Evolutionary conservation across 2,329 filamentous ascomycete species (phyloP), one percentile per base, ranked within the genome.

Genomic region (Penicillium janthinellum): DNA sequence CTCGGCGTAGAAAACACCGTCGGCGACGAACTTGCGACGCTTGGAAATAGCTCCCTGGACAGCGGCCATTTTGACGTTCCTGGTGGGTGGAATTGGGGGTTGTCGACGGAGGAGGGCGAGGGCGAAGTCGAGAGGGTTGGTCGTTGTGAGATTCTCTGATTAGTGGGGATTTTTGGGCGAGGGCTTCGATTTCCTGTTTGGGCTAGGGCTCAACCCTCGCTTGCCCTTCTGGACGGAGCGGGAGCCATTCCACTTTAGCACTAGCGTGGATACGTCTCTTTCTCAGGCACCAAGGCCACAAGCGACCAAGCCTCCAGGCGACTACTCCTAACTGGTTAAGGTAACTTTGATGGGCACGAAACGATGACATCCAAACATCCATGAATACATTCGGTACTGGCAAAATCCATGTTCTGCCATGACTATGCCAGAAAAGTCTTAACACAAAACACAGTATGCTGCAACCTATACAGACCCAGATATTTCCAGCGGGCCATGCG

Each of bases 1-100:
- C 86, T 99, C 95, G 86, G 95, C 95, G 84, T 97, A 99, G 91
- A 99, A 99, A 79, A 99, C 95, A 89, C 95, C 95, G 84, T 99
- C 95, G 74, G 90, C 91, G 80, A 94, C 90, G 86, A 93, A 94
- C 89, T 94, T 80, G 70, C 80, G 75, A 70, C 79, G 78, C 77
- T 82, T 82, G 66, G 79, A 82, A 71, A 82, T 81, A 73, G 78
- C 79, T 75, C 79, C 79, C 74, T 81, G 80, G 71, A 77, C 74
- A 74, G 79, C 78, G 71, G 80, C 78, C 80, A 82, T 82, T 70
- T 71, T 79, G 77, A 73, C 73, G 73, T 70, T 73, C 70, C 69
- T 72, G 65, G 69, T 67, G 66, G 70, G 61, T 70, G 67, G 66
- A 70, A 70, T 66, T 68, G 63, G 39, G 63, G 63, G 64, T 72